These are phyloP conservation scores for Tardiomyces blankii DNA, from an alignment of 1,139 yeast species.

Conservation along the genomic window DNA sequence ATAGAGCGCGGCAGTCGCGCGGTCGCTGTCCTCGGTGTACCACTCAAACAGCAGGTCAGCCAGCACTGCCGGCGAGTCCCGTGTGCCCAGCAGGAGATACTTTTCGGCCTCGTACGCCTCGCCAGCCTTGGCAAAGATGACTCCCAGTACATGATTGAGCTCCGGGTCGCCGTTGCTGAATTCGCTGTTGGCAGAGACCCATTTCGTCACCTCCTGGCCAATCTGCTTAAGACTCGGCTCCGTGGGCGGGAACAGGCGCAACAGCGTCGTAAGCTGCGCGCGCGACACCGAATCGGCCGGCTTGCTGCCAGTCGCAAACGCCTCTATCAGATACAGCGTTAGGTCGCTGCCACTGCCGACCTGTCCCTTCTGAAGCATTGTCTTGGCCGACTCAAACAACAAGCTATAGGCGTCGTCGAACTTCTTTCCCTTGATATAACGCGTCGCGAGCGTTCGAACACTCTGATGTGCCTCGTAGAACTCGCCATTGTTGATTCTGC, in stretches of 20 bases:
- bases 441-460: constrained; percentile 72
- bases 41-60: constrained; percentile 47
- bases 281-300: constrained; percentile 25
- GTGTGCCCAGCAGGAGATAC: constrained; percentile 59
- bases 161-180: constrained; percentile 62
- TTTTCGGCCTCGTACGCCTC: constrained; percentile 40
- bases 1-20: constrained; percentile 33
- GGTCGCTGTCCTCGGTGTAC: constrained; percentile 30
- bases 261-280: constrained; percentile 31
- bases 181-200: constrained; percentile 45
- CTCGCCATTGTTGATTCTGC: constrained; percentile 55
- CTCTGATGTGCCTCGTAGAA: constrained; percentile 95
- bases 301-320: constrained; percentile 42
- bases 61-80: constrained; percentile 44
- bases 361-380: constrained; percentile 57
- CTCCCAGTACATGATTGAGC: constrained; percentile 65
- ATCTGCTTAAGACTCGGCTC: constrained; percentile 64
- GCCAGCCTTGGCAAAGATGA: constrained; percentile 36
- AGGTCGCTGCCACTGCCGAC: constrained; percentile 76
- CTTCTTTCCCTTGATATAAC: constrained; percentile 63
- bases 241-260: constrained; percentile 41
- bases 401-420: constrained; percentile 63
- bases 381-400: constrained; percentile 57
- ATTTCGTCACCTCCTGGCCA: constrained; percentile 39
- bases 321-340: constrained; percentile 59